Percentiles rank a stretch among this genome's conserved stretches.
Evolutionary conservation across 2,329 filamentous ascomycete genomes (phyloP).

Genomic region (Microcyclospora tardicrescens): DNA sequence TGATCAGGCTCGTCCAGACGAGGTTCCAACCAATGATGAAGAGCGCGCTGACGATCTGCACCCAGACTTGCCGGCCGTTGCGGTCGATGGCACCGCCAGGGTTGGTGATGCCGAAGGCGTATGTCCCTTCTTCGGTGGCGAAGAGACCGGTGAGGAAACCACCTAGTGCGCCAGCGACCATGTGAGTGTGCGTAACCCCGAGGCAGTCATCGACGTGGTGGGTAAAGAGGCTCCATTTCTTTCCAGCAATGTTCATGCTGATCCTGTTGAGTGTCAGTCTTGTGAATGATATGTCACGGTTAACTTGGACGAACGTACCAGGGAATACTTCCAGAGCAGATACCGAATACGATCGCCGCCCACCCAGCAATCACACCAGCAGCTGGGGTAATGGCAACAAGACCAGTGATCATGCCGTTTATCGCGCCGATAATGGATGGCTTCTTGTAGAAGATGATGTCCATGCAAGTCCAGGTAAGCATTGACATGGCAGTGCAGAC

Average conservation of each 20-base stretch:
- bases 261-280: constrained; percentile 8
- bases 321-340: constrained; percentile 32
- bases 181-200: constrained; percentile 38
- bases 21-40: constrained; percentile 40
- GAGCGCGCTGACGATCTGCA: constrained; percentile 37
- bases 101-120: constrained; percentile 34
- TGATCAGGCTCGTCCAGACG: constrained; percentile 38
- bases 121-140: constrained; percentile 34
- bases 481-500: constrained; percentile 36
- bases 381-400: constrained; percentile 40
- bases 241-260: constrained; percentile 37
- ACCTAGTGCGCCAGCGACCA: constrained; percentile 34
- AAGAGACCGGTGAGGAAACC: constrained; percentile 36
- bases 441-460: constrained; percentile 36
- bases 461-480: constrained; percentile 34
- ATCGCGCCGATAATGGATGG: constrained; percentile 39
- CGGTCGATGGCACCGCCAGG: constrained; percentile 38
- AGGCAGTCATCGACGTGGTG: constrained; percentile 43
- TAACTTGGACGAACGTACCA: constrained; percentile 18
- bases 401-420: constrained; percentile 40
- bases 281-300: too few species aligned
- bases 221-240: constrained; percentile 42
- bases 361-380: constrained; percentile 40
- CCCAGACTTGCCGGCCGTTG: constrained; percentile 37
- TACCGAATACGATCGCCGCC: constrained; percentile 37